phyloP scores from a whole-genome alignment of 2,329 filamentous ascomycete species.

The Epichloe typhina region DNA sequence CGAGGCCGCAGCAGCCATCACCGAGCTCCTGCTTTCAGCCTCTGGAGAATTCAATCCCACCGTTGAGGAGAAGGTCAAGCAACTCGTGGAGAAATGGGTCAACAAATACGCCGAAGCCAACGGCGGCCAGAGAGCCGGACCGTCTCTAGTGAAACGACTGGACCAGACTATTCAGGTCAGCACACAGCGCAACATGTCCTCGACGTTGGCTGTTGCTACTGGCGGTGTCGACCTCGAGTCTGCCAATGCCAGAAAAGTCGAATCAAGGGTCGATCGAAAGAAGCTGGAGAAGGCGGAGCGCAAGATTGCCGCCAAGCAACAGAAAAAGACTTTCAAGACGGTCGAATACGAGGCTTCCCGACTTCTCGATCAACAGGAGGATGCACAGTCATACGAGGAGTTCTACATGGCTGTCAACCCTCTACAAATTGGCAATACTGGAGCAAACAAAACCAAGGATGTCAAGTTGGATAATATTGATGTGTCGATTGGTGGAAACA shows the following conservation, averaged over 20 bases:
- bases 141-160: conserved; percentile 67
- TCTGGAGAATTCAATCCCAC: conserved; percentile 64
- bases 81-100: conserved; percentile 83
- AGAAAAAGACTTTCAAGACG: conserved; percentile 95
- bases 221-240: conserved; percentile 86
- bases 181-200: conserved; percentile 89
- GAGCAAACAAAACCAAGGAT: conserved; percentile 87
- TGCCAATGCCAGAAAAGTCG: conserved; percentile 82
- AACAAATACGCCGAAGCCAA: conserved; percentile 63
- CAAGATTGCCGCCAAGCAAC: conserved; percentile 96
- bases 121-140: conserved; percentile 57
- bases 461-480: conserved; percentile 97
- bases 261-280: conserved; percentile 95
- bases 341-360: conserved; percentile 95
- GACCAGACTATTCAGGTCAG: conserved; percentile 94
- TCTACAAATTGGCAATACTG: conserved; percentile 63
- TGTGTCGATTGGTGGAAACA: conserved; percentile 75
- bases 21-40: conserved; percentile 85
- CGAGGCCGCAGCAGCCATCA: conserved; percentile 73
- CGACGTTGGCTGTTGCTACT: conserved; percentile 76
- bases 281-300: conserved; percentile 97
- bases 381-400: conserved; percentile 89
- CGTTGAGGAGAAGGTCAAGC: conserved; percentile 65
- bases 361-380: conserved; percentile 70
- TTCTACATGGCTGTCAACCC: conserved; percentile 99